Base-by-base conservation (phyloP, 768 basidiomycete genomes). In the Mycena filopes region DNA sequence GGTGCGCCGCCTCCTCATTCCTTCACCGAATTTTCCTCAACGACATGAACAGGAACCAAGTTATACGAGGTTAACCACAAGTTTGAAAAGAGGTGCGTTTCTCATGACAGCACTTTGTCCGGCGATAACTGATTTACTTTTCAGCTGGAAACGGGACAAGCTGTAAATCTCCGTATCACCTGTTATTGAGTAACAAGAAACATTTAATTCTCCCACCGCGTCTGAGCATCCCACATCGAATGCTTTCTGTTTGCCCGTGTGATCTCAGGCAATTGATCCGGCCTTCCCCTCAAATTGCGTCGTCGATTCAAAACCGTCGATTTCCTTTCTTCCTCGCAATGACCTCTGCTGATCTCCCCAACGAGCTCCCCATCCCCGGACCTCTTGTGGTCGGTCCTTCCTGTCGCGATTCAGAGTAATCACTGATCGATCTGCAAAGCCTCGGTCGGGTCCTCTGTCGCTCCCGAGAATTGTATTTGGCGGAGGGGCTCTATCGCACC, bases 141-240 rank as follows among this genome's bases (percentile, higher is more conserved):
- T 4, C 71, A 95, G 93, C 73, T 94, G 93, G 92, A 79, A 84
- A 60, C 87, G 93, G 67, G 89, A 89, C 74, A 92, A 85, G 78
- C 81, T 93, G 71, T 94, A 86, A 76, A 76, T 53, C 42, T 60
- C 56, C 33, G 26, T 51, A 58, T 61, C 49, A 36, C 65, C 41
- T 57, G 60, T 70, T 41, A 45, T 63, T 47, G 58, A 50, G 61
- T 57, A 47, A 56, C 56, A 55, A 47, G 45, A 60, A 50, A 36
- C 47, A 57, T 48, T 56, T 45, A 11, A 38, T 56, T 56, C 42
- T 28, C 16, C 38, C 33, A 46, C 53, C n/a, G 66, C 38, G 48
- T 38, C 40, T 55, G 41, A 50, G 55, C 38, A 58, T 40, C 28
- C 40, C 26, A 38, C 33, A 43, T 60, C 43, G 43, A 62, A 28